phyloP scores from a whole-genome alignment of 2,329 filamentous ascomycete genomes.

The Pseudocercospora musae region DNA sequence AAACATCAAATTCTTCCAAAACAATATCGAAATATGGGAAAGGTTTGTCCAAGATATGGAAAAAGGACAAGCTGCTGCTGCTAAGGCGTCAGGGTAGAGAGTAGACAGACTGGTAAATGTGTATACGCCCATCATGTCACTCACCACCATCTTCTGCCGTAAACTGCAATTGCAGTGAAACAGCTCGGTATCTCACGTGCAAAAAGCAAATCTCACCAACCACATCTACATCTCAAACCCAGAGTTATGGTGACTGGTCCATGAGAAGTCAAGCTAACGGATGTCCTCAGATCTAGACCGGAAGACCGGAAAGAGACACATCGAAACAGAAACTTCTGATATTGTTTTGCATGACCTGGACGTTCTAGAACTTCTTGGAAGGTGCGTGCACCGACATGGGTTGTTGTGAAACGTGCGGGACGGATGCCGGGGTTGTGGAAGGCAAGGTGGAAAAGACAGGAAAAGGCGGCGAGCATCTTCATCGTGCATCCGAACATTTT shows the following conservation, averaged over 20 bases:
- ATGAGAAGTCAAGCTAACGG: constrained; percentile 14
- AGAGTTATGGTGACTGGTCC: constrained; percentile 33
- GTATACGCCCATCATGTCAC: background rate
- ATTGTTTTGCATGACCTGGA: background rate
- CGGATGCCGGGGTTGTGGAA: no score
- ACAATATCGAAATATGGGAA: constrained; percentile 81
- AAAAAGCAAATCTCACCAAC: background rate
- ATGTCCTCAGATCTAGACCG: constrained; percentile 39
- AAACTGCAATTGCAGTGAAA: background rate
- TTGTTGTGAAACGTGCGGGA: background rate
- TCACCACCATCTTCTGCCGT: background rate
- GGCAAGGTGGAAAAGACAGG: no score
- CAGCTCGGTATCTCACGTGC: background rate
- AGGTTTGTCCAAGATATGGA: constrained; percentile 76
- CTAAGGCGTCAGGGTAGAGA: constrained; percentile 4
- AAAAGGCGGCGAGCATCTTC: no score
- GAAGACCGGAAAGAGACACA: constrained; percentile 37
- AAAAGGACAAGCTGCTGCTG: constrained; percentile 34
- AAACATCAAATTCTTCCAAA: constrained; percentile 82
- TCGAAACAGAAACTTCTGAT: constrained; percentile 20
- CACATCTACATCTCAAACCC: background rate
- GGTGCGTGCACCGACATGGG: background rate
- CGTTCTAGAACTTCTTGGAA: background rate
- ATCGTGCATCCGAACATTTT: no score
- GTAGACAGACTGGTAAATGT: background rate